These are phyloP conservation scores for Sordariomycetes sp. DNA, from an alignment of 2,329 filamentous ascomycete species.

Conservation along the genomic window DNA sequence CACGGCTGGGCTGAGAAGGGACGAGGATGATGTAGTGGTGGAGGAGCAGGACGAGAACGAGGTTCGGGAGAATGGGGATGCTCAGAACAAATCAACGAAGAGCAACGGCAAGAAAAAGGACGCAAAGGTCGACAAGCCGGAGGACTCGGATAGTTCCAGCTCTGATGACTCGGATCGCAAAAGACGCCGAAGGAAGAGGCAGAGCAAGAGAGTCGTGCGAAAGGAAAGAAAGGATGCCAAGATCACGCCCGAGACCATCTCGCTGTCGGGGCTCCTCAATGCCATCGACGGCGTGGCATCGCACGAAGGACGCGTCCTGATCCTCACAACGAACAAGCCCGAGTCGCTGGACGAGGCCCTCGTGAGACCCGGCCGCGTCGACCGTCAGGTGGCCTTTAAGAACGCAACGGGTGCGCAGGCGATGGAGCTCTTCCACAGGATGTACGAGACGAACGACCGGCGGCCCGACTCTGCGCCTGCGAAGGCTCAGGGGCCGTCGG, in stretches of 20 bases:
- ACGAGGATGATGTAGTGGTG: conserved; percentile 20
- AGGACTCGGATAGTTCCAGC: conserved; percentile 10
- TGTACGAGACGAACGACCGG: conserved; percentile 40
- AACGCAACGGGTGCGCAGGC: conserved; percentile 46
- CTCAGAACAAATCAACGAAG: conserved; percentile 5
- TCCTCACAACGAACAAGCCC: conserved; percentile 76
- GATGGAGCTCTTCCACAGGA: conserved; percentile 48
- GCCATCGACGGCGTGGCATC: conserved; percentile 75
- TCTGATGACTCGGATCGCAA: conserved; percentile 12
- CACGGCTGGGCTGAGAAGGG: conserved; percentile 47
- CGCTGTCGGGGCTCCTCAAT: conserved; percentile 71
- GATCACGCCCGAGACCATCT: conserved; percentile 40
- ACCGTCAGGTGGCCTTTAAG: conserved; percentile 57
- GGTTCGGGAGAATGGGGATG: conserved; percentile 1
- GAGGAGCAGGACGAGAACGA: conserved; percentile 10
- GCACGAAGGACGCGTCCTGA: conserved; percentile 68
- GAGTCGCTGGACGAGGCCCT: conserved; percentile 66
- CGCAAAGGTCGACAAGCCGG: conserved; percentile 11
- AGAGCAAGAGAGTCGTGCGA: conserved; percentile 5
- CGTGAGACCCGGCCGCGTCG: conserved; percentile 64
- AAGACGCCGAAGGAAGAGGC: conserved; percentile 9
- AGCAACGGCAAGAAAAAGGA: conserved; percentile 13
- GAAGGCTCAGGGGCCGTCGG: conserved; percentile 1
- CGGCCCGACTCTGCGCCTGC: too few relatives aligned
- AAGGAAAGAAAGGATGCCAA: conserved; percentile 15